Evolutionary conservation across 208 protist species (phyloP).

Genomic region (Wallacemonas sp.): DNA sequence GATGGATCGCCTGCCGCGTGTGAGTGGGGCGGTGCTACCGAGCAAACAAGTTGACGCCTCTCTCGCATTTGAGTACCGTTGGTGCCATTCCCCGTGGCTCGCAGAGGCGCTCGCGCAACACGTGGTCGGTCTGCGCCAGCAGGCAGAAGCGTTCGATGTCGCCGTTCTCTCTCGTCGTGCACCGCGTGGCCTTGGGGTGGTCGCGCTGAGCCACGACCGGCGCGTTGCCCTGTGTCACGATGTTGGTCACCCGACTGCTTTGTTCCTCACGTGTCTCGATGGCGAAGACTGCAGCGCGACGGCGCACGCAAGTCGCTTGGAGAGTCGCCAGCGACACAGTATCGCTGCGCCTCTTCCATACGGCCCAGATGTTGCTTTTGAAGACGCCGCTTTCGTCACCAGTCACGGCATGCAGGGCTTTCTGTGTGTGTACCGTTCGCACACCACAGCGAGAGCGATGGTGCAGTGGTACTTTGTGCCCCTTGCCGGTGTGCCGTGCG

Average conservation of each 20-base stretch:
- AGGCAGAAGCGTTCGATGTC: not conserved
- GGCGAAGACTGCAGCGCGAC: not conserved
- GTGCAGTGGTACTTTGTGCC: constrained; percentile 1
- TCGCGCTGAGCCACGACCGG: not conserved
- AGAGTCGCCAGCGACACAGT: too few relatives aligned
- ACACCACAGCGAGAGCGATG: not conserved
- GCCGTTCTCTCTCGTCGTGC: too few relatives aligned
- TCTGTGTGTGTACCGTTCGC: constrained; percentile 5
- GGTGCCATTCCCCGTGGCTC: constrained; percentile 7
- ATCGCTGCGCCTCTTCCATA: too few relatives aligned
- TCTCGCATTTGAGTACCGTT: not conserved
- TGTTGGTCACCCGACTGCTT: not conserved
- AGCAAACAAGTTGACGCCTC: not conserved
- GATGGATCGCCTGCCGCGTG: not conserved
- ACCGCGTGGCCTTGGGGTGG: too few relatives aligned
- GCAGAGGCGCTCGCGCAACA: not conserved
- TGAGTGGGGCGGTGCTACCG: not conserved
- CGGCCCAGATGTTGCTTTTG: not conserved
- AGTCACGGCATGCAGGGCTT: constrained; percentile 6
- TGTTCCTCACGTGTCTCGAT: not conserved
- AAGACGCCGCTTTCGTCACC: constrained; percentile 1
- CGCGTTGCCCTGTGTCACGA: constrained; percentile 2
- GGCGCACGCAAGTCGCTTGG: too few relatives aligned
- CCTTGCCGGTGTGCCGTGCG: not conserved
- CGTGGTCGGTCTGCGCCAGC: not conserved